These are phyloP conservation scores for Penicillium freii DNA, from an alignment of 2,329 filamentous ascomycete genomes.

Conservation along the genomic window DNA sequence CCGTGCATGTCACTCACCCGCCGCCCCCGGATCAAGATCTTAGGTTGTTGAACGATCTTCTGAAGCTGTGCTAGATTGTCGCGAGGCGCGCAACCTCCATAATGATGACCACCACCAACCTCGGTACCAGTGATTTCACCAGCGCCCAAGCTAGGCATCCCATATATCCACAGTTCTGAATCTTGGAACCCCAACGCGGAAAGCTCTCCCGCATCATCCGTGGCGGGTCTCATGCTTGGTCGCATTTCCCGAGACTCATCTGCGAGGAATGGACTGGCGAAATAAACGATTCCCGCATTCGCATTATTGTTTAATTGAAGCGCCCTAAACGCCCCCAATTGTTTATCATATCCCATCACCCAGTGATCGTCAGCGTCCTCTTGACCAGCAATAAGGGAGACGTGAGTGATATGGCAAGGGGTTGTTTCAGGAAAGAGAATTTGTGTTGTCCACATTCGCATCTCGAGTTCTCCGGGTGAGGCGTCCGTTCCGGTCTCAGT, in stretches of 20 bases:
- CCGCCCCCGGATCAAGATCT: conserved; percentile 67
- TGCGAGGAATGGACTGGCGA: conserved; percentile 62
- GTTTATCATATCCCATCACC: conserved; percentile 75
- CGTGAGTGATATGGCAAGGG: conserved; percentile 66
- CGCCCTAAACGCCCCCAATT: conserved; percentile 74
- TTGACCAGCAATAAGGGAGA: conserved; percentile 59
- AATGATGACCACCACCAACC: conserved; percentile 19
- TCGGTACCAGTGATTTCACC: conserved; percentile 9
- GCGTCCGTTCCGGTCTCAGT: conserved; percentile 56
- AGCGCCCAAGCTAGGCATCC: conserved; percentile 58
- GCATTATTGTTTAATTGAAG: conserved; percentile 74
- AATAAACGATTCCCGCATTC: conserved; percentile 74
- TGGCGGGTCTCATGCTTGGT: conserved; percentile 67
- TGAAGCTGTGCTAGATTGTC: conserved; percentile 33
- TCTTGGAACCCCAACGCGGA: conserved; percentile 71
- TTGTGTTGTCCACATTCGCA: conserved; percentile 79
- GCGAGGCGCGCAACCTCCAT: conserved; percentile 14
- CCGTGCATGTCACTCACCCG: conserved; percentile 65
- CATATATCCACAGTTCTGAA: conserved; percentile 75
- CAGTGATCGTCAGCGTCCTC: conserved; percentile 64
- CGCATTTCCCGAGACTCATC: conserved; percentile 56
- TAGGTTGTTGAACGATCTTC: conserved; percentile 50
- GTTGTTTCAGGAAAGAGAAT: conserved; percentile 82
- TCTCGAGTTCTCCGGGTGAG: conserved; percentile 58
- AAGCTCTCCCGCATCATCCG: conserved; percentile 67